Evolutionary conservation across 208 protist genomes (phyloP), one percentile per base, ranked within the genome.

Genomic region (Crithidia brevicula): DNA sequence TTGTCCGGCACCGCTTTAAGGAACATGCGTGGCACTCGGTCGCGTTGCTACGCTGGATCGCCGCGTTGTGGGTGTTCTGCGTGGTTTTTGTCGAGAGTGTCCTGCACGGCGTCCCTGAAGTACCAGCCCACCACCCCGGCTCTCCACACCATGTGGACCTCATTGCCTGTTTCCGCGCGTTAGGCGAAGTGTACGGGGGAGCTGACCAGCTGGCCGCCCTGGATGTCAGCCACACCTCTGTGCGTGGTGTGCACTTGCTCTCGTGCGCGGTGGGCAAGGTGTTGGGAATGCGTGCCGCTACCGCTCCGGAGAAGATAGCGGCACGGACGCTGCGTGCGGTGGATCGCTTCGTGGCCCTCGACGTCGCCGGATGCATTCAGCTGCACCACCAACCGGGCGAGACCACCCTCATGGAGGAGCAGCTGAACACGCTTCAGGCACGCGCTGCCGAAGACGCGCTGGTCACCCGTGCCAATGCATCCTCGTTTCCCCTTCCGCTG

Each of bases 211-310:
- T 89, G n/a, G 49, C 61, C 8, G 52, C 77, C 9, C 71, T 89
- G 20, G 77, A 83, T 36, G 65, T 77, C 31, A 81, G 77, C 69
- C 81, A 83, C 72, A 89, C 83, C 3, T 70, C 70, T 33, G 49
- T 84, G 16, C 68, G 69, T 23, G 83, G 77, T 23, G 47, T 54
- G 11, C 77, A 89, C 20, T 67, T 89, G 42, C 74, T 89, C 30
- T 62, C 79, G 20, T 70, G 74, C 36, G 77, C 64, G 27, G 3
- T 74, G 2, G 77, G 73, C 28, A 64, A 60, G 52, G 56, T 77
- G 30, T 9, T 33, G n/a, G 27, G 38, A 1, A 10, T 45, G 25
- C 23, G 15, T 27, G 49, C 25, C 16, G 11, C 20, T 22, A 23
- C 3, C 30, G 30, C 30, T 0, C 15, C 45, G n/a, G 28, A 36